phyloP scores from a whole-genome alignment of 139 green algal species.

The Haematococcus lacustris region DNA sequence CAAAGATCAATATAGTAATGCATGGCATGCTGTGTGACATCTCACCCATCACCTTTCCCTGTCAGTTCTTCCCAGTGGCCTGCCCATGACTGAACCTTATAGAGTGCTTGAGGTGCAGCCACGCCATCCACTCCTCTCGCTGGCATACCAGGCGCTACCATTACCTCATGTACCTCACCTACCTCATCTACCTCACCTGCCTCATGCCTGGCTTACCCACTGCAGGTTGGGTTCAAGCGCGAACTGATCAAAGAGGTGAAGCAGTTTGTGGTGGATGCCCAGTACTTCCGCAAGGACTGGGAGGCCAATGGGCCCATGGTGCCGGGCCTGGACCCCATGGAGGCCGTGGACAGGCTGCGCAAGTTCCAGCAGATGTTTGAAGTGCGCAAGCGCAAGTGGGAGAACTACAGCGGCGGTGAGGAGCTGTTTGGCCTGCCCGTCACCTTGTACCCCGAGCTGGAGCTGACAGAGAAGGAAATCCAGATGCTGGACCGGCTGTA shows the following conservation, averaged over 20 bases:
- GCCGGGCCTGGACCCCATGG: constrained; percentile 78
- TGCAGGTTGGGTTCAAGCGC: constrained; percentile 82
- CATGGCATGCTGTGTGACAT: not conserved
- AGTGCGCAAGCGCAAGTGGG: constrained; percentile 88
- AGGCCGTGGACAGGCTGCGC: constrained; percentile 78
- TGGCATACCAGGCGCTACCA: not conserved
- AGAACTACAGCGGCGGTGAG: constrained; percentile 78
- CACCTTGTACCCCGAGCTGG: constrained; percentile 82
- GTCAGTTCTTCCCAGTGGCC: not conserved
- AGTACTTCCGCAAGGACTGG: constrained; percentile 74
- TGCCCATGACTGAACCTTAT: not conserved
- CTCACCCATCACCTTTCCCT: not conserved
- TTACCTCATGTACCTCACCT: not conserved
- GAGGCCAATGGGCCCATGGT: constrained; percentile 84
- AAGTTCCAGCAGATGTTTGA: constrained; percentile 93
- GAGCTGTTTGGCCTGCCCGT: constrained; percentile 88
- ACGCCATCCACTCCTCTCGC: not conserved
- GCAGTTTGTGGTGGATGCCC: constrained; percentile 72
- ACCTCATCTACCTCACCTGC: not conserved
- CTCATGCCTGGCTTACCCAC: too few relatives aligned
- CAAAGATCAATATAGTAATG: not conserved
- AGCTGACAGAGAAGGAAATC: constrained; percentile 83
- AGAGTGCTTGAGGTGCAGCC: not conserved
- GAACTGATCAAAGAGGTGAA: constrained; percentile 87
- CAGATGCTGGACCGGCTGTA: constrained; percentile 76